Percentiles rank a stretch among this genome's conserved stretches.
phyloP scores from a whole-genome alignment of 257 asterid genomes.

The Cinchona pubescens region DNA sequence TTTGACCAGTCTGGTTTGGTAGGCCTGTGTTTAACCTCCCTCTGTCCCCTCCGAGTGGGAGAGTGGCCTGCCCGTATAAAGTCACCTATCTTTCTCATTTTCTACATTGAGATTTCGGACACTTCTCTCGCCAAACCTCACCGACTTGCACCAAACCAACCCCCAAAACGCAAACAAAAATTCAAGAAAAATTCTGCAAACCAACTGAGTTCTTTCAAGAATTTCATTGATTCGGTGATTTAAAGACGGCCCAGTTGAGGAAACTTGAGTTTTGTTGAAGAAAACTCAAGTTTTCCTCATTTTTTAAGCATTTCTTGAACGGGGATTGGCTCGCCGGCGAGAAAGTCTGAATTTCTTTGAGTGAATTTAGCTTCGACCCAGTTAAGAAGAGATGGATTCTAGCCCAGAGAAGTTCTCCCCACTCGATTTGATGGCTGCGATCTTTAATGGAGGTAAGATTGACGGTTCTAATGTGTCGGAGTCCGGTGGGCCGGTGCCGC shows the following conservation, averaged over 20 bases:
- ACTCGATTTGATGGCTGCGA: slow-evolving; percentile 77
- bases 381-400: slow-evolving; percentile 40
- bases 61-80: slow-evolving; percentile 16
- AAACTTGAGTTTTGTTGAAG: background rate
- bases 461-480: slow-evolving; percentile 61
- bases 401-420: slow-evolving; percentile 70
- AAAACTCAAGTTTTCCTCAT: background rate
- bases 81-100: slow-evolving; percentile 9
- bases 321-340: background rate
- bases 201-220: background rate
- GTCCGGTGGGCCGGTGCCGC: slow-evolving; percentile 32
- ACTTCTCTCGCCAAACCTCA: slow-evolving; percentile 31
- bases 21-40: slow-evolving; percentile 38
- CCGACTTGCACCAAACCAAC: slow-evolving; percentile 20
- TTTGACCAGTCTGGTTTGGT: slow-evolving; percentile 76
- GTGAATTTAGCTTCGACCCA: background rate
- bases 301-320: slow-evolving; percentile 2
- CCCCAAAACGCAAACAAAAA: background rate
- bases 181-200: background rate
- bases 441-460: slow-evolving; percentile 58
- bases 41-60: background rate
- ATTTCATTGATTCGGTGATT: background rate
- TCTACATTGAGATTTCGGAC: background rate
- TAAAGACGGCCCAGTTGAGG: slow-evolving; percentile 8
- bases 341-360: background rate